phyloP scores from a whole-genome alignment of 345 rosid species.

The Zanthoxylum bungeanum region DNA sequence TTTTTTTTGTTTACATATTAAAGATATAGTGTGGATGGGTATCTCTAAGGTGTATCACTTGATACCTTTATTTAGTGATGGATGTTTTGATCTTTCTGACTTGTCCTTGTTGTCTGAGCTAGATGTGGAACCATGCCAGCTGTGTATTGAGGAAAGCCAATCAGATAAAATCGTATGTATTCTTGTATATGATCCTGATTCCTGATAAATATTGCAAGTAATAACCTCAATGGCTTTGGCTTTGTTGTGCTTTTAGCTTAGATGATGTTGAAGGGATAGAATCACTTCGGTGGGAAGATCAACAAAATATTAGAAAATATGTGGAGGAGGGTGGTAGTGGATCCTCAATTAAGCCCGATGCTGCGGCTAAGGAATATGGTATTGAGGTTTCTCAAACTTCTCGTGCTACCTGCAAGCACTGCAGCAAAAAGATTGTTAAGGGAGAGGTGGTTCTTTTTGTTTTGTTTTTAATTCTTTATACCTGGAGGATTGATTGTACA shows the following conservation, averaged over 20 bases:
- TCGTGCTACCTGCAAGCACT: conserved; percentile 73
- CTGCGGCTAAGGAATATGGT: conserved; percentile 39
- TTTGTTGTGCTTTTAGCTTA: conserved; percentile 35
- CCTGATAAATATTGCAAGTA: not conserved
- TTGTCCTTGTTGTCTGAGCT: conserved; percentile 16
- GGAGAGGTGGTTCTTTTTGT: conserved; percentile 58
- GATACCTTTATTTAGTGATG: not conserved
- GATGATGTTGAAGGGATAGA: conserved; percentile 93
- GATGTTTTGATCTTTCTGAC: conserved; percentile 3
- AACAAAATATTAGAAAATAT: conserved; percentile 67
- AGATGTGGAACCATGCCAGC: conserved; percentile 91
- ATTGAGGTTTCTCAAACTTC: conserved; percentile 81
- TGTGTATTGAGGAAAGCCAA: conserved; percentile 75
- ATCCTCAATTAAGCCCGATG: conserved; percentile 15
- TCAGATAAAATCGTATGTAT: conserved; percentile 71
- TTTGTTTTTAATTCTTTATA: not conserved
- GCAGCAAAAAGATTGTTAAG: conserved; percentile 73
- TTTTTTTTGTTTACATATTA: too few relatives aligned
- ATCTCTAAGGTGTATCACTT: not conserved
- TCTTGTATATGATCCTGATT: conserved; percentile 1
- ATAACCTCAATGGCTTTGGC: not conserved
- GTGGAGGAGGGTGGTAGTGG: conserved; percentile 45
- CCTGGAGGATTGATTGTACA: not conserved
- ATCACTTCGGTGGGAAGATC: conserved; percentile 95
- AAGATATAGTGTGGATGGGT: not conserved